A percentile compares a stretch with the other conserved stretches of the same genome.
These are phyloP conservation scores for Leccinum subgranulosum DNA, from an alignment of 768 basidiomycete genomes.

Conservation along the genomic window DNA sequence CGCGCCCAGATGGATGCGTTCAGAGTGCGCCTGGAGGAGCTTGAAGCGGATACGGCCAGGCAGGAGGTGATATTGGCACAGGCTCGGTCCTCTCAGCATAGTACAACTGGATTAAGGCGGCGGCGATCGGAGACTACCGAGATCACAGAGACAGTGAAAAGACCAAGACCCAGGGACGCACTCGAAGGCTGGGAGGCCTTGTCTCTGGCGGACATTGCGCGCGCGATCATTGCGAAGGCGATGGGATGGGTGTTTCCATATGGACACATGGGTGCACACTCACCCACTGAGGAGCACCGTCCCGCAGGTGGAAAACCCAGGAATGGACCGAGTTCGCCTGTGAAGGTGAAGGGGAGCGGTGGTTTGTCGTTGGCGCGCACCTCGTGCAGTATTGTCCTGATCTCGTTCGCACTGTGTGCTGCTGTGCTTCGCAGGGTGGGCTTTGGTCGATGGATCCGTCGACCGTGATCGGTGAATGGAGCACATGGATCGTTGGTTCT, in stretches of 20 bases:
- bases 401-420: constrained; percentile 29
- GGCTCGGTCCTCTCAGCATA: neutral
- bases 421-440: constrained; percentile 25
- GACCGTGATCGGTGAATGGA: constrained; percentile 17
- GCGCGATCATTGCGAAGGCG: constrained; percentile 14
- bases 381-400: constrained; percentile 22
- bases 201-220: constrained; percentile 10
- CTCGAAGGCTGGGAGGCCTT: constrained; percentile 3
- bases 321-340: neutral
- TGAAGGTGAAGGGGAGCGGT: constrained; percentile 6
- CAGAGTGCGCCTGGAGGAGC: constrained; percentile 24
- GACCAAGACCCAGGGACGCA: neutral
- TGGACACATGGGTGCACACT: constrained; percentile 1
- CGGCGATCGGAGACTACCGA: neutral
- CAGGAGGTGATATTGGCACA: constrained; percentile 9
- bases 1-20: constrained; percentile 25
- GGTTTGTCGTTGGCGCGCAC: constrained; percentile 7
- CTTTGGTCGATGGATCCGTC: constrained; percentile 22
- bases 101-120: neutral
- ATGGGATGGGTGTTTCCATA: constrained; percentile 26
- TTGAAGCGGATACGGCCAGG: constrained; percentile 22
- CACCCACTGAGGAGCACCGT: neutral
- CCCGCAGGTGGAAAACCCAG: neutral
- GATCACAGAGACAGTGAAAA: neutral
- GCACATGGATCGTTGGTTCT: neutral